Percentiles rank a stretch among this genome's conserved stretches.
Conservation (phyloP, 495 filamentous ascomycete genomes). For the Ascobolus immersus region DNA sequence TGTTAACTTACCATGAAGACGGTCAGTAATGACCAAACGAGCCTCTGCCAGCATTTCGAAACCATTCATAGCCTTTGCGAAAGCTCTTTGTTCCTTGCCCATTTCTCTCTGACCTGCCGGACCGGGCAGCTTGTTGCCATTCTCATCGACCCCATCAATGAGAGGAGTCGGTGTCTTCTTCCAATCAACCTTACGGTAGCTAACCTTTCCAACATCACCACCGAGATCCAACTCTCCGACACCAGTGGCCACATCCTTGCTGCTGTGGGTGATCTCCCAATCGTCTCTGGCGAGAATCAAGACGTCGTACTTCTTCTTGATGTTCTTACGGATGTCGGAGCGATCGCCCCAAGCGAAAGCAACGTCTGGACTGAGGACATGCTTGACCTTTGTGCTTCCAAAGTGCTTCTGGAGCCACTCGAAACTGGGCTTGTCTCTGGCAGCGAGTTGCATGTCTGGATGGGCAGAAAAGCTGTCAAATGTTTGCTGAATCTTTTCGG, state of each 20-base stretch:
- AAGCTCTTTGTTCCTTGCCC: slow-evolving; percentile 9
- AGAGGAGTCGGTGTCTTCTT: slow-evolving; percentile 5
- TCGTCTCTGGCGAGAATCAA: slow-evolving; percentile 10
- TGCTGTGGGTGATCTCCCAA: slow-evolving; percentile 5
- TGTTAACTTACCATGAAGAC: too few species aligned
- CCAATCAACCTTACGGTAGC: slow-evolving; percentile 11
- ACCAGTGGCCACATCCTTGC: slow-evolving; percentile 3
- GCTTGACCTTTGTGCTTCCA: slow-evolving; percentile 1
- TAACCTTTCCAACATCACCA: slow-evolving; percentile 7
- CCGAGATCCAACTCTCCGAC: slow-evolving; percentile 8
- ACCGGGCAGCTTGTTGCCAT: not conserved
- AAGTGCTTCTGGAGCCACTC: slow-evolving; percentile 9
- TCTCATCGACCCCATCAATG: not conserved
- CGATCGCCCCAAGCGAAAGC: slow-evolving; percentile 11
- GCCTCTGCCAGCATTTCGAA: slow-evolving; percentile 9
- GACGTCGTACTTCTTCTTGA: slow-evolving; percentile 7
- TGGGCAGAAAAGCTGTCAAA: slow-evolving; percentile 5
- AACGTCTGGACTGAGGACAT: slow-evolving; percentile 8
- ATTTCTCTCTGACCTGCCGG: slow-evolving; percentile 1
- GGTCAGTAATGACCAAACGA: slow-evolving; percentile 8
- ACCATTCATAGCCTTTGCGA: slow-evolving; percentile 8
- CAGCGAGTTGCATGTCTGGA: slow-evolving; percentile 8
- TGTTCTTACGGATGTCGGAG: slow-evolving; percentile 8
- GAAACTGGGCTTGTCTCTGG: slow-evolving; percentile 7
- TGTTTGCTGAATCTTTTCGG: slow-evolving; percentile 6